phyloP scores from a whole-genome alignment of 345 rosid species.

The Citropsis articulata region DNA sequence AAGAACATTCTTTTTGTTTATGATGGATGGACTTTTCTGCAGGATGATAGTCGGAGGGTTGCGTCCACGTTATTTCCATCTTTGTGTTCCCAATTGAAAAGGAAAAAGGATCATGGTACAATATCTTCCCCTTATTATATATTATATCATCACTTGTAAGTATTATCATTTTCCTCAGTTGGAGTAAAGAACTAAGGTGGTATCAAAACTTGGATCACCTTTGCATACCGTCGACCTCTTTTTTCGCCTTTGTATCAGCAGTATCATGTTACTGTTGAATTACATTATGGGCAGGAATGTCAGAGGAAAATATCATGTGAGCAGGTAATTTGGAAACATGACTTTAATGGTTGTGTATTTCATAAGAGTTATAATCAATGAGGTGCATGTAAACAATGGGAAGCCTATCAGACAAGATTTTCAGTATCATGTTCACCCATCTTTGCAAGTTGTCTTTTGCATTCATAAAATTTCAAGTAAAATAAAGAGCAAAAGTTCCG shows the following conservation, averaged over 20 bases:
- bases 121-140: background rate
- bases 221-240: background rate
- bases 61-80: constrained; percentile 75
- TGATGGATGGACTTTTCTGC: constrained; percentile 25
- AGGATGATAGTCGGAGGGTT: constrained; percentile 86
- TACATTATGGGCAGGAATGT: background rate
- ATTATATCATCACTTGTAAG: background rate
- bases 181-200: background rate
- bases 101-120: constrained; percentile 86
- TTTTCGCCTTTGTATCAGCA: background rate
- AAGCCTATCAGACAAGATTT: background rate
- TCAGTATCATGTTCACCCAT: background rate
- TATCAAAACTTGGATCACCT: background rate
- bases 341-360: background rate
- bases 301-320: background rate
- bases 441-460: background rate
- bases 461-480: background rate
- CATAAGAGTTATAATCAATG: background rate
- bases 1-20: constrained; percentile 1
- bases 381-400: background rate
- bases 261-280: background rate
- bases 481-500: background rate
- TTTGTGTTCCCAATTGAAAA: constrained; percentile 49
- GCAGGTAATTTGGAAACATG: background rate
- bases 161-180: background rate